Evolutionary conservation across 768 basidiomycete species (phyloP).

Genomic region (Sarcodon aspratus): DNA sequence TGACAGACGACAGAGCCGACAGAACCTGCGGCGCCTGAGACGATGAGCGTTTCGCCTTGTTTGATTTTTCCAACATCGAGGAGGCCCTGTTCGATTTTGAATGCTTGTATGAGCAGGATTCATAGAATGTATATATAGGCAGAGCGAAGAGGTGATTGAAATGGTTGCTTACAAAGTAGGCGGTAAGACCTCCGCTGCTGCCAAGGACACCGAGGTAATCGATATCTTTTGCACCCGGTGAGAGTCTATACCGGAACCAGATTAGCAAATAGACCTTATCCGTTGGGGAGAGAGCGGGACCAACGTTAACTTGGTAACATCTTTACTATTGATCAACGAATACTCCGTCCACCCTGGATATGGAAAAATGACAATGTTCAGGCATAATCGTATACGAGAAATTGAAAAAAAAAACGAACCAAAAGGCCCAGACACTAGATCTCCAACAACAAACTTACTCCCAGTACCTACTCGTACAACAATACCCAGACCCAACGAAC

Average conservation of each 20-base stretch:
- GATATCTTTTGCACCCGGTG: conserved; percentile 48
- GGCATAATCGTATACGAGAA: not conserved
- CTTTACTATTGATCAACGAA: conserved; percentile 43
- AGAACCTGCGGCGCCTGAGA: conserved; percentile 86
- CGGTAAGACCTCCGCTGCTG: conserved; percentile 60
- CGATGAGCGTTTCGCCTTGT: conserved; percentile 74
- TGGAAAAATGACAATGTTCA: not conserved
- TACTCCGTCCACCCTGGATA: conserved; percentile 69
- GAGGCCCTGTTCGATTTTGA: conserved; percentile 54
- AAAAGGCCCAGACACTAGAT: conserved; percentile 49
- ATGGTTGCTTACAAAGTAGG: conserved; percentile 60
- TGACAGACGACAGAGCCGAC: conserved; percentile 82
- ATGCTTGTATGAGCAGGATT: not conserved
- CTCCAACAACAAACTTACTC: conserved; percentile 50
- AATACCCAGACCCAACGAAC: conserved; percentile 55
- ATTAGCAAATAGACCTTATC: too few relatives aligned
- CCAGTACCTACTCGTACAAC: conserved; percentile 47
- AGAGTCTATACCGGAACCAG: conserved; percentile 26
- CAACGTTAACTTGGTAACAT: conserved; percentile 43
- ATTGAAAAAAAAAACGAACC: conserved; percentile 38
- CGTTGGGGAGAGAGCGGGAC: conserved; percentile 12
- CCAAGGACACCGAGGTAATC: conserved; percentile 83
- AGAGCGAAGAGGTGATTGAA: not conserved
- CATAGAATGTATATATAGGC: not conserved
- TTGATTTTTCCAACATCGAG: conserved; percentile 73